Base-by-base conservation (phyloP, 371 early-diverging fungal species). In the Parasitella parasitica region DNA sequence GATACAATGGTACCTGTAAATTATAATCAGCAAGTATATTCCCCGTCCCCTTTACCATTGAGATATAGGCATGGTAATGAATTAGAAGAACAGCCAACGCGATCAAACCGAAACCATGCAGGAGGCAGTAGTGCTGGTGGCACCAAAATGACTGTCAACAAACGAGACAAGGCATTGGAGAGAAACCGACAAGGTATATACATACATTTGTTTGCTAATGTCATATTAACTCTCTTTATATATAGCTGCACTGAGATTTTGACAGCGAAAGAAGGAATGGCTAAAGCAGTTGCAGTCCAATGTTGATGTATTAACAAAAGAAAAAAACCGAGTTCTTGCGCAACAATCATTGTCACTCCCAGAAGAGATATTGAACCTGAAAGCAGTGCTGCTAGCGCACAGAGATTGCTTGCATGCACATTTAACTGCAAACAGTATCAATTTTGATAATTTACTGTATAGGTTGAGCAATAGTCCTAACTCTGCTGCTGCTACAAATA, bases 191-290 rank as follows among this genome's bases (percentile, higher is more conserved):
- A 84, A 78, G 87, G 59, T 59, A 26, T 20, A 11, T 41, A n/a
- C 41, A 41, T 11, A 24, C 9, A 46, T 38, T 50, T 12, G 9
- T 28, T 50, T n/a, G 7, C 1, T 74, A n/a, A 68, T 72, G n/a
- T 63, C 67, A 12, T 57, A 85, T 26, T 76, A 84, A 15, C 84
- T 86, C 52, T 72, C 84, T 11, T 51, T 82, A 37, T 74, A 75
- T 13, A 59, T 76, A 71, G 94, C 94, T n/a, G 94, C 94, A 0
- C 81, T 91, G 7, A 92, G 92, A 64, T 94, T 93, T 70, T 86
- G 94, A 28, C 93, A 91, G 71, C 90, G 93, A 69, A 94, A 94
- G 76, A 92, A 93, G 73, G 87, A 90, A 66, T 91, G 91, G 87
- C 75, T 93, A 22, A 81, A 83, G 49, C 84, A 87, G 26, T 80